A percentile compares a stretch with the other conserved stretches of the same genome.
Conservation (phyloP, 208 protist species). For the Leishmania braziliensis region DNA sequence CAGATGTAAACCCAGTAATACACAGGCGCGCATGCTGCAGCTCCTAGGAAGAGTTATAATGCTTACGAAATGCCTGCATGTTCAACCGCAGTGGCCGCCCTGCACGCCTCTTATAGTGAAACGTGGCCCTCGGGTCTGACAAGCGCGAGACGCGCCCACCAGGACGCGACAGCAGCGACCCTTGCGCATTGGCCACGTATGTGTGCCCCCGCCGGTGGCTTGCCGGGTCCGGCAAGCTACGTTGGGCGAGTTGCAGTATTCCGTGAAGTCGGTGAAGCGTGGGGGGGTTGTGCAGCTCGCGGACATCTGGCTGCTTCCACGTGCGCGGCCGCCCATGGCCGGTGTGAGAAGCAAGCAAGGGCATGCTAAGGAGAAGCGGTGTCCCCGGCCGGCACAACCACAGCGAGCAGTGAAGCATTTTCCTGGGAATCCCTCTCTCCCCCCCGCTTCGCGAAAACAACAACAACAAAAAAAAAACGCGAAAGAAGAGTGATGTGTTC, state of each 20-base stretch:
- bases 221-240: slow-evolving; percentile 33
- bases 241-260: slow-evolving; percentile 39
- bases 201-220: slow-evolving; percentile 33
- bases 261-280: slow-evolving; percentile 42
- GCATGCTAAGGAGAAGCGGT: neutral
- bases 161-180: slow-evolving; percentile 64
- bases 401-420: slow-evolving; percentile 25
- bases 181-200: slow-evolving; percentile 41
- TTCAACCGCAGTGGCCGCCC: slow-evolving; percentile 26
- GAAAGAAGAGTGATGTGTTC: neutral
- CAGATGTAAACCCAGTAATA: neutral
- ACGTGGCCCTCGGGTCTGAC: slow-evolving; percentile 38
- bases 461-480: neutral
- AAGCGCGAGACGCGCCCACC: slow-evolving; percentile 42
- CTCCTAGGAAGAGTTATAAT: slow-evolving; percentile 48
- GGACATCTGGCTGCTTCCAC: slow-evolving; percentile 28
- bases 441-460: slow-evolving; percentile 1
- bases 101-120: slow-evolving; percentile 34
- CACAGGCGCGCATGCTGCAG: slow-evolving; percentile 2
- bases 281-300: slow-evolving; percentile 17
- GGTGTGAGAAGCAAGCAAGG: neutral
- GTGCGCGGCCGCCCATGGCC: neutral
- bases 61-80: slow-evolving; percentile 38
- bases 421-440: neutral
- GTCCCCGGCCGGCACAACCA: slow-evolving; percentile 24